Evolutionary conservation across 148 eudicot species (phyloP), one percentile per base, ranked within the genome.

Genomic region (Arctostaphylos glauca): DNA sequence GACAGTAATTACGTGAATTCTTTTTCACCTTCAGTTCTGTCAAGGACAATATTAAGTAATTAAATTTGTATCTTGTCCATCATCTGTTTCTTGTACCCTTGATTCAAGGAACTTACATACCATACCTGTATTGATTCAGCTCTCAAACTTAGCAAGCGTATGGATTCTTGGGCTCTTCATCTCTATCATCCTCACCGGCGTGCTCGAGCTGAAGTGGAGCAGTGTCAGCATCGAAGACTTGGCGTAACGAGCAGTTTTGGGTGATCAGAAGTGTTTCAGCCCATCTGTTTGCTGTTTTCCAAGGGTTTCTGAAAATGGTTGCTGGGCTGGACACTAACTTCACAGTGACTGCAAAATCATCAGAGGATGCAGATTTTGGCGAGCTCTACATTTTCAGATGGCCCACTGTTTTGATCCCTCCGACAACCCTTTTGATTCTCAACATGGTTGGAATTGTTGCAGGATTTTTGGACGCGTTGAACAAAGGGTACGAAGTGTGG

Each of bases 161-260:
- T 92, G 91, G 79, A 94, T 97, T 86, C 94, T 97, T 76, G 93
- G 94, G 62, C 98, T 94, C 53, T 97, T 97, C 92, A 86, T 91
- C 83, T 93, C 98, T 48, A 97, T 97, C 87, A 97, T 97, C 44
- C 38, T 84, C 3, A 94, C 98, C 31, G 90, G 95, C 81, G 91
- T 94, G 31, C 92, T 97, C 2, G 99, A 97, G 87, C 89, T 97
- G 41, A 82, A 96, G 66, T 97, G 99, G 98, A 94, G 99, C 62
- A 93, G 99, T 25, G 92, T 97, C 7, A 89, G 96, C 91, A 92
- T 97, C 10, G 97, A 97, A 58, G 99, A 91, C 76, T 86, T 94
- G 99, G 99, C 89, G 97, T 16, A 97, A 94, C 85, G 98, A 97
- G 94, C 99, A 97, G 81, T 97, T 94, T 52, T 97, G 99, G 99